phyloP scores from a whole-genome alignment of 768 basidiomycete genomes.

The Suillus subluteus region DNA sequence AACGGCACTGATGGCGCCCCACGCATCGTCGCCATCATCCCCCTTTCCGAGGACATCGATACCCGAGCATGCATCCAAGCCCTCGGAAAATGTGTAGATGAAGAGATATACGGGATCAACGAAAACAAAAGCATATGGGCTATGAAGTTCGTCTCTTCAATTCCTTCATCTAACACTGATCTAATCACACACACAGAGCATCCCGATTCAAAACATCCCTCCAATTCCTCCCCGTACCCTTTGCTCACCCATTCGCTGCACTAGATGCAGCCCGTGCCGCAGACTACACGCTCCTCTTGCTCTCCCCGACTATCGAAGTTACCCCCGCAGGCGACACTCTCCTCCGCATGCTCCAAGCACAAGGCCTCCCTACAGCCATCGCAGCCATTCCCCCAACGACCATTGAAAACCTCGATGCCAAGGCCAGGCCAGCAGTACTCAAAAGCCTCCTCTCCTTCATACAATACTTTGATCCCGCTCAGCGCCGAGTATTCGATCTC shows the following conservation, averaged over 20 bases:
- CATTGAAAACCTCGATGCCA: constrained; percentile 53
- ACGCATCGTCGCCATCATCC: constrained; percentile 86
- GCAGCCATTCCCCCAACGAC: constrained; percentile 67
- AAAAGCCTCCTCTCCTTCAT: constrained; percentile 95
- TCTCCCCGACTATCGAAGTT: constrained; percentile 85
- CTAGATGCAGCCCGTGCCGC: constrained; percentile 87
- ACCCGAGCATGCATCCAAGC: constrained; percentile 53
- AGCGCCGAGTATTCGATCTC: constrained; percentile 77
- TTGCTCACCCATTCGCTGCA: constrained; percentile 71
- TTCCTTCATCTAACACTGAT: background rate
- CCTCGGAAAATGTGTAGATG: constrained; percentile 60
- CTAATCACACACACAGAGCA: constrained; percentile 49
- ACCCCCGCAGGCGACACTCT: constrained; percentile 85
- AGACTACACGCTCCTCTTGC: constrained; percentile 86
- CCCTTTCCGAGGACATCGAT: constrained; percentile 71
- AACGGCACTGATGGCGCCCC: constrained; percentile 78
- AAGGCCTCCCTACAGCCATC: constrained; percentile 86
- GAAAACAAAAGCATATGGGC: constrained; percentile 48
- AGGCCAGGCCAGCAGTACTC: constrained; percentile 67
- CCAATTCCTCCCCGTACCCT: constrained; percentile 81
- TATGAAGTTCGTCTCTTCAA: constrained; percentile 54
- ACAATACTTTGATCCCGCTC: constrained; percentile 89
- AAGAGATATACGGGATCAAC: constrained; percentile 31
- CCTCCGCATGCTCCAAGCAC: constrained; percentile 84
- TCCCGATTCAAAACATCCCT: constrained; percentile 91